Conservation (phyloP, 768 basidiomycete genomes). For the Boletus speciosus region DNA sequence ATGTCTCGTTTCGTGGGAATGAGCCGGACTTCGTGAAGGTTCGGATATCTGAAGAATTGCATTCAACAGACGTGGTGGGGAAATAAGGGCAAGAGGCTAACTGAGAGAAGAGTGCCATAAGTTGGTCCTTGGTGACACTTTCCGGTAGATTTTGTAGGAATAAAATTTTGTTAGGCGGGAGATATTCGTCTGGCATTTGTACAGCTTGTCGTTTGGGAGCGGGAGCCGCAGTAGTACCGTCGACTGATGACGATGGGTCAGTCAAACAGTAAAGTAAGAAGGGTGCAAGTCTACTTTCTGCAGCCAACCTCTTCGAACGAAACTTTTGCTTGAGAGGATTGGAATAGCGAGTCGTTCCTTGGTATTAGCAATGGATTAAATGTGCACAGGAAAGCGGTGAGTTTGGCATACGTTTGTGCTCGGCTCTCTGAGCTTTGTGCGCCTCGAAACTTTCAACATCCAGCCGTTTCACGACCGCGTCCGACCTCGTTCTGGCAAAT, state of each 20-base stretch:
- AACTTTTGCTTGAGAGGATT: slow-evolving; percentile 90
- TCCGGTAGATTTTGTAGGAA: slow-evolving; percentile 98
- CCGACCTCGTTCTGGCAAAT: slow-evolving; percentile 85
- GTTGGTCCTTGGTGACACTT: slow-evolving; percentile 86
- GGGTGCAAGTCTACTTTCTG: slow-evolving; percentile 54
- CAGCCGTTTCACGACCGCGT: slow-evolving; percentile 79
- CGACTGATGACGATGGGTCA: slow-evolving; percentile 43
- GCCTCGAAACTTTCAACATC: slow-evolving; percentile 65
- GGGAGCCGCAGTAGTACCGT: slow-evolving; percentile 62
- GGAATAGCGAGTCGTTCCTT: slow-evolving; percentile 78
- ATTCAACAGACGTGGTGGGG: neutral
- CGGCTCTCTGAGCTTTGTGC: slow-evolving; percentile 70
- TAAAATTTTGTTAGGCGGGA: slow-evolving; percentile 98
- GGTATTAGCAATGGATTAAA: neutral
- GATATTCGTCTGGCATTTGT: slow-evolving; percentile 99
- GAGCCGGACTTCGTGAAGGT: slow-evolving; percentile 95
- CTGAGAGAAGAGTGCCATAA: slow-evolving; percentile 90
- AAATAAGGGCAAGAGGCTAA: slow-evolving; percentile 38
- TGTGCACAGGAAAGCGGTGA: neutral
- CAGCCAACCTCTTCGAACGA: slow-evolving; percentile 73
- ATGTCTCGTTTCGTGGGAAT: slow-evolving; percentile 97
- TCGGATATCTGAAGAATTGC: slow-evolving; percentile 68
- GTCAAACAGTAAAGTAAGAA: slow-evolving; percentile 1
- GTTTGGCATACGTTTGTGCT: slow-evolving; percentile 74
- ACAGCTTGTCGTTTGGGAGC: slow-evolving; percentile 77